Percentiles rank a stretch among this genome's conserved stretches.
These are phyloP conservation scores for Hymenoscyphus fructigenus DNA, from an alignment of 2,329 filamentous ascomycete species.

Conservation along the genomic window DNA sequence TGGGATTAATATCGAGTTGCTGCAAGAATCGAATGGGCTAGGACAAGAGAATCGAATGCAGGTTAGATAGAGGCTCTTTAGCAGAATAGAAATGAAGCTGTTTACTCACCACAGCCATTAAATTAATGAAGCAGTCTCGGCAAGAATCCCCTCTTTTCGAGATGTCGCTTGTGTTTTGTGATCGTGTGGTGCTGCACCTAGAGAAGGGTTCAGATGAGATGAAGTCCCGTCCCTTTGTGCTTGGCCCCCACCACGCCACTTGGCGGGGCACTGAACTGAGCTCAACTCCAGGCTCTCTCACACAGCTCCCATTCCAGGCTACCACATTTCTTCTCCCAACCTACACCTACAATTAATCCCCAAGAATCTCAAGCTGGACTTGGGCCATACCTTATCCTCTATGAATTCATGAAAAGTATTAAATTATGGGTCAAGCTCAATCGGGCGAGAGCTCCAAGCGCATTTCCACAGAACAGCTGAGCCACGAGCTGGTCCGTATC, in stretches of 20 bases:
- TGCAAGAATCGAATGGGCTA: too few species aligned
- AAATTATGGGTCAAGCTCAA: slow-evolving; percentile 38
- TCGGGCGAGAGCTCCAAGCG: slow-evolving; percentile 29
- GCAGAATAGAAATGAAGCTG: too few species aligned
- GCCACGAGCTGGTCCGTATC: slow-evolving; percentile 34
- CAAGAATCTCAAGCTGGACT: background rate
- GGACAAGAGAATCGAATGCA: too few species aligned
- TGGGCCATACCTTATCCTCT: background rate
- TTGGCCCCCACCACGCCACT: background rate
- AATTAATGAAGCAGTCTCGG: too few species aligned
- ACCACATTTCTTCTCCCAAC: background rate
- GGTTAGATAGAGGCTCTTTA: too few species aligned
- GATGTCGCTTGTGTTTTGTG: too few species aligned
- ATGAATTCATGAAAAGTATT: background rate
- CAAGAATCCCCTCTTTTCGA: too few species aligned
- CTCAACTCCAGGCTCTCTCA: background rate
- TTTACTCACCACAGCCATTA: too few species aligned
- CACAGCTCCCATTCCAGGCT: background rate
- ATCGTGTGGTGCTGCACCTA: too few species aligned
- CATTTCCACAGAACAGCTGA: slow-evolving; percentile 34
- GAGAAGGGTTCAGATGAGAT: too few species aligned
- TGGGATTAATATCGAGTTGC: too few species aligned
- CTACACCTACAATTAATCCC: background rate
- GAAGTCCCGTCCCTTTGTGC: too few species aligned
- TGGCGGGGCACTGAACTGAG: background rate